Base-by-base conservation (phyloP, 2,329 filamentous ascomycete species). In the Fusarium fracticaudum region DNA sequence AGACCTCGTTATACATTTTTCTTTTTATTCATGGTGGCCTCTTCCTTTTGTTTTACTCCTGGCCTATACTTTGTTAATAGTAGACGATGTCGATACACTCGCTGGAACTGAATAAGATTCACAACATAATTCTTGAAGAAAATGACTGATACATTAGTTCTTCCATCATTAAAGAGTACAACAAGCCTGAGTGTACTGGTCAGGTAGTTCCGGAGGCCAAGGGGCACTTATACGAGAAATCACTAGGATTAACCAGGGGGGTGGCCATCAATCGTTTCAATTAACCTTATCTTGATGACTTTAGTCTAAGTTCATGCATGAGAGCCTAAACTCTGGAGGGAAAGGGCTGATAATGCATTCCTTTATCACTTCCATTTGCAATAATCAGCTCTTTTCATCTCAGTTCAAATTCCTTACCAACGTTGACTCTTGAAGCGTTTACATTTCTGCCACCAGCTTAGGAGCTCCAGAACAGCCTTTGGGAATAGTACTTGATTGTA, bases 1-100 rank as follows among this genome's bases (percentile, higher is more conserved):
- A 75, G 72, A 75, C 61, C 69, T 75, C 55, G 65, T 73, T 60
- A 55, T 67, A 61, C 58, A 63, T 55, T 61, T 61, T 67, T 68
- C 62, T 63, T 64, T 72, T 65, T 66, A 37, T n/a, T 57, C 31
- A 40, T 51, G 22, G 22, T 37, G 33, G 45, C 58, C 37, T 55
- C 31, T n/a, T 33, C 38, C 26, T 15, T 65, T 61, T 64, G 43
- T 61, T 64, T 43, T 50, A 67, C 44, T 45, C 38, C 43, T 73
- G 63, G 63, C 72, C 68, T 77, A 78, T 78, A 78, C 66, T 64
- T 65, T 72, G 62, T 77, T 78, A 77, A 78, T 78, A 58, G 68
- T 75, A 77, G 71, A 74, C 64, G 66, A 77, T 47, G 64, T 72
- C 69, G 22, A 71, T 74, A 74, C 61, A 67, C 67, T 78, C 75